These are phyloP conservation scores for Quercus lobata DNA, from an alignment of 331 rosid species.

Conservation along the genomic window DNA sequence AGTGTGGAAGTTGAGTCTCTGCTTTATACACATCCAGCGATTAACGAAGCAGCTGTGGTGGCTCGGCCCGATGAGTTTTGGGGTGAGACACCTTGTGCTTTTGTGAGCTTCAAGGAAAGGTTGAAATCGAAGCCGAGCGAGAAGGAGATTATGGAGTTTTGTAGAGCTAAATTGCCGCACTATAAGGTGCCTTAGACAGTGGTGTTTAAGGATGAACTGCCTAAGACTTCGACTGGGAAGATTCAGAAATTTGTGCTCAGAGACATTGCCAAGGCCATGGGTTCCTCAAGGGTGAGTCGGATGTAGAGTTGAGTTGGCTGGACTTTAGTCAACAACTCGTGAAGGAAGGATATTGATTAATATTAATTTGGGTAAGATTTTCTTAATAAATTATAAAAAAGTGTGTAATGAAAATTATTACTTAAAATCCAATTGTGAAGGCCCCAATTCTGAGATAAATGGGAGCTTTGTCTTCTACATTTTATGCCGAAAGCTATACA, in stretches of 20 bases:
- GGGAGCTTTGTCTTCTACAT: too few species aligned
- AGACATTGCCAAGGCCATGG: slow-evolving; percentile 38
- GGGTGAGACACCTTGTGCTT: slow-evolving; percentile 88
- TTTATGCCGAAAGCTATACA: too few species aligned
- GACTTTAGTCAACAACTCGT: not conserved
- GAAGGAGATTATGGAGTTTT: slow-evolving; percentile 35
- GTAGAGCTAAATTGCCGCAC: slow-evolving; percentile 38
- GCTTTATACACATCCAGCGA: slow-evolving; percentile 38
- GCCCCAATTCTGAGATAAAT: too few species aligned
- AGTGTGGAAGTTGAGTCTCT: slow-evolving; percentile 71
- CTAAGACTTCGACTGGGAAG: slow-evolving; percentile 61
- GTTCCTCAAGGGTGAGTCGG: slow-evolving; percentile 16
- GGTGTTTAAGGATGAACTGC: slow-evolving; percentile 43
- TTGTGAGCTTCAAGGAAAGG: slow-evolving; percentile 41
- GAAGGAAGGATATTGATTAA: too few species aligned
- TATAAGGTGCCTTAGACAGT: slow-evolving; percentile 54
- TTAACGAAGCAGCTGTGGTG: slow-evolving; percentile 61
- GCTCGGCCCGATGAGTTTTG: slow-evolving; percentile 53
- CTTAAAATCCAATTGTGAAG: too few species aligned
- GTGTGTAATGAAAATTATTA: too few species aligned
- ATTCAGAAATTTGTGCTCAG: slow-evolving; percentile 49
- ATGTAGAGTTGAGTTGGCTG: slow-evolving; percentile 6
- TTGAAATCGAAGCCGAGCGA: slow-evolving; percentile 27
- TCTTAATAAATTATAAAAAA: too few species aligned
- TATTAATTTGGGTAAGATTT: too few species aligned